Evolutionary conservation across 768 basidiomycete species (phyloP).

Genomic region (Leucocoprinus leucothites): DNA sequence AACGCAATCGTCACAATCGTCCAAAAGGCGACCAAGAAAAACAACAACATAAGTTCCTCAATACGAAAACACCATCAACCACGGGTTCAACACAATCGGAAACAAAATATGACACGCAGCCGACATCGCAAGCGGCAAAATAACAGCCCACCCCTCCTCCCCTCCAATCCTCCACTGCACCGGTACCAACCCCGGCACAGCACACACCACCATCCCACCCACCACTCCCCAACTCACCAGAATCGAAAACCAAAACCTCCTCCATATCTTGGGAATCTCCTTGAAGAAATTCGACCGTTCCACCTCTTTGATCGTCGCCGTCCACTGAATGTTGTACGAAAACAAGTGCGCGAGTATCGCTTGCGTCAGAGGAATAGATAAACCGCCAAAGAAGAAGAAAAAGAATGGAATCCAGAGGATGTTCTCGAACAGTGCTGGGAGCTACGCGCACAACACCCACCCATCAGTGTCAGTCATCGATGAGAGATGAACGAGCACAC

Average conservation of each 20-base stretch:
- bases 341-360: conserved; percentile 66
- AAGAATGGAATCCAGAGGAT: conserved; percentile 74
- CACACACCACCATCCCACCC: conserved; percentile 52
- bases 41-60: conserved; percentile 18
- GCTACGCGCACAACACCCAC: too few species aligned
- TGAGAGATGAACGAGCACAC: conserved; percentile 16
- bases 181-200: conserved; percentile 42
- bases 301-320: conserved; percentile 75
- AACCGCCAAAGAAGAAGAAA: conserved; percentile 78
- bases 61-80: conserved; percentile 69
- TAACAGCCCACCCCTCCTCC: conserved; percentile 59
- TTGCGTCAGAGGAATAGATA: conserved; percentile 67
- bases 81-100: conserved; percentile 54
- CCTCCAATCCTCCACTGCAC: conserved; percentile 57
- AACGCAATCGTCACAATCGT: too few species aligned
- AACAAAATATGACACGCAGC: conserved; percentile 66
- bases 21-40: too few species aligned
- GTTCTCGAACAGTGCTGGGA: conserved; percentile 52
- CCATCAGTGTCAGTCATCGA: conserved; percentile 9
- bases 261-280: conserved; percentile 81
- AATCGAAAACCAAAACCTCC: conserved; percentile 59
- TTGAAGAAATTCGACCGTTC: conserved; percentile 87
- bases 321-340: conserved; percentile 55
- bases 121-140: conserved; percentile 64
- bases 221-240: conserved; percentile 51